phyloP scores from a whole-genome alignment of 495 filamentous ascomycete species.

The Neurospora sp. region DNA sequence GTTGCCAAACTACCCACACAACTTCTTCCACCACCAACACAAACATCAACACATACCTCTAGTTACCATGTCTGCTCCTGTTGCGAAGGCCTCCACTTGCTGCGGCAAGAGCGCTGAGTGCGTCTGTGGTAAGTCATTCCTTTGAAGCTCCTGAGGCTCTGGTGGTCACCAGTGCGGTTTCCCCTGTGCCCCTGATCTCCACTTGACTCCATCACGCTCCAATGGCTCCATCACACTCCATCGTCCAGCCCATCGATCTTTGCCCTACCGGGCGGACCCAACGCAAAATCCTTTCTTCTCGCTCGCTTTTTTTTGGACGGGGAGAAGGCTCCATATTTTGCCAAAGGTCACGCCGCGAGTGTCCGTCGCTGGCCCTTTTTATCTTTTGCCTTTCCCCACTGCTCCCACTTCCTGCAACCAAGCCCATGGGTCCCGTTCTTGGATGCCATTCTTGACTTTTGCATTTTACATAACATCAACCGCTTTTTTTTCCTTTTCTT shows the following conservation, averaged over 20 bases:
- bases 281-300: not conserved
- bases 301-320: not conserved
- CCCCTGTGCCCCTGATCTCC: not conserved
- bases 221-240: not conserved
- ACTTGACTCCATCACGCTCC: not conserved
- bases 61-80: constrained; percentile 12
- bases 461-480: not conserved
- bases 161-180: not conserved
- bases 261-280: not conserved
- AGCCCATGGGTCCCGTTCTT: not conserved
- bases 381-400: not conserved
- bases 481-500: not conserved
- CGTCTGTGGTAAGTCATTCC: constrained; percentile 35
- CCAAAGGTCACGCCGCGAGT: not conserved
- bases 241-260: not conserved
- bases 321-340: not conserved
- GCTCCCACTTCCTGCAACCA: not conserved
- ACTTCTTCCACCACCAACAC: not conserved
- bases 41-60: not conserved
- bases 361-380: not conserved
- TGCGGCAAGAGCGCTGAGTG: constrained; percentile 41
- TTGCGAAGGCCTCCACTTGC: constrained; percentile 32
- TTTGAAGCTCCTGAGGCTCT: not conserved
- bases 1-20: not conserved
- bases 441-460: not conserved